These are phyloP conservation scores for Silybum marianum DNA, from an alignment of 129 eudicot genomes.

Conservation along the genomic window DNA sequence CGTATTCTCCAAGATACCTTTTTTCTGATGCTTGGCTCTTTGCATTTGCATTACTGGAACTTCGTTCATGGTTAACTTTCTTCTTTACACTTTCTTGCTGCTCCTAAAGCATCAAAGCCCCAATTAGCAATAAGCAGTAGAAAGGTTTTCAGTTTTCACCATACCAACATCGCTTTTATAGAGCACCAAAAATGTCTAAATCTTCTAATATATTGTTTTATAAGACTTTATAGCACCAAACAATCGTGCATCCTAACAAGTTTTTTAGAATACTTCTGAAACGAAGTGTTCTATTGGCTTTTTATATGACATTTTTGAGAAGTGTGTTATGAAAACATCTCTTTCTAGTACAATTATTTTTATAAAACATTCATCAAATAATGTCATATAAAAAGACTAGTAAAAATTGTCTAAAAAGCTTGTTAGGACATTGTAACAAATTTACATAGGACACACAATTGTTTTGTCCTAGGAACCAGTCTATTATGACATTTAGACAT, in stretches of 20 bases:
- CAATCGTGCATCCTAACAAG: neutral
- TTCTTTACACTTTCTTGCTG: constrained; percentile 42
- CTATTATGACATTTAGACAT: neutral
- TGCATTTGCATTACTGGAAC: constrained; percentile 29
- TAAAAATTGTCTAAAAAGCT: neutral
- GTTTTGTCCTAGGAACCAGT: neutral
- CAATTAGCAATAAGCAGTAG: constrained; percentile 20
- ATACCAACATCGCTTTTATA: neutral
- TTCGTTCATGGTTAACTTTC: constrained; percentile 30
- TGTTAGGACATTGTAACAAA: neutral
- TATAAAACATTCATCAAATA: neutral
- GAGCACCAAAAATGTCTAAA: neutral
- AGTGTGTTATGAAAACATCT: neutral
- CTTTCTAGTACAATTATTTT: neutral
- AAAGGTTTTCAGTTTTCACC: neutral
- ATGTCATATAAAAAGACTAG: neutral
- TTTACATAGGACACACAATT: neutral
- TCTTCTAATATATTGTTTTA: neutral
- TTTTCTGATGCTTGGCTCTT: constrained; percentile 42
- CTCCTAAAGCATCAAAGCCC: constrained; percentile 48
- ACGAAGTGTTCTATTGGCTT: neutral
- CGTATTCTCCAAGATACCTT: constrained; percentile 52
- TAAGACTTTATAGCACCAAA: neutral
- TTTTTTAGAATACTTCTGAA: neutral
- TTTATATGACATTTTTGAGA: neutral